A percentile compares a stretch with the other conserved stretches of the same genome.
Evolutionary conservation across 2,329 filamentous ascomycete genomes (phyloP).

Genomic region (Parastagonospora avenae): DNA sequence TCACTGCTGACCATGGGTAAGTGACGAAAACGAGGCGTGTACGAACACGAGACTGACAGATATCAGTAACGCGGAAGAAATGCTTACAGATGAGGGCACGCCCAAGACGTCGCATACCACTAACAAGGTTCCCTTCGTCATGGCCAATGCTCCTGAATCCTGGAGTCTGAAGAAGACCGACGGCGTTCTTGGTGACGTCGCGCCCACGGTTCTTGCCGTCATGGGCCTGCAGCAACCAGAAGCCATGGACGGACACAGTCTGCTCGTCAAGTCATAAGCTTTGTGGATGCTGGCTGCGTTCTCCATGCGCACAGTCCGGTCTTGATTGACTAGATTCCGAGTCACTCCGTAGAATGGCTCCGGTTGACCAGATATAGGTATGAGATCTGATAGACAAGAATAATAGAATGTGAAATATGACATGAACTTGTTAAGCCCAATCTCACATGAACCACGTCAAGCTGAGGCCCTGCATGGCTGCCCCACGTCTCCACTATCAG

Average conservation of each 20-base stretch:
- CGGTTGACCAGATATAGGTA: not conserved
- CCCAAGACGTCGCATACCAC: conserved; percentile 98
- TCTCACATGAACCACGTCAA: not conserved
- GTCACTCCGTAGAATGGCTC: not conserved
- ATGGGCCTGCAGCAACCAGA: conserved; percentile 91
- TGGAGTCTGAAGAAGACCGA: conserved; percentile 84
- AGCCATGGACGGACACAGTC: conserved; percentile 87
- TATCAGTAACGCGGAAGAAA: conserved; percentile 90
- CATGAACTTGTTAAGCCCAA: not conserved
- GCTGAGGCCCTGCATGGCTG: not conserved
- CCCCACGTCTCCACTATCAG: not conserved
- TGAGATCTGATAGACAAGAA: not conserved
- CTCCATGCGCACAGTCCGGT: too few relatives aligned
- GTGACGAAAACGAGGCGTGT: conserved; percentile 23
- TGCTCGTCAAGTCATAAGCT: conserved; percentile 73
- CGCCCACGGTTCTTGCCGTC: conserved; percentile 85
- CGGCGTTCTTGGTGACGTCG: conserved; percentile 95
- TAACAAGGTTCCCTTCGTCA: conserved; percentile 97
- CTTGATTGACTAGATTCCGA: too few relatives aligned
- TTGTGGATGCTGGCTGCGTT: not conserved
- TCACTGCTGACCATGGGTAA: conserved; percentile 91
- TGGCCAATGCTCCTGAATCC: conserved; percentile 92
- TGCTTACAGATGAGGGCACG: conserved; percentile 94
- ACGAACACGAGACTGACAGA: conserved; percentile 23
- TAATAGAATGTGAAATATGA: not conserved